Conservation (phyloP, 2,329 filamentous ascomycete species). For the Monosporascus ibericus region DNA sequence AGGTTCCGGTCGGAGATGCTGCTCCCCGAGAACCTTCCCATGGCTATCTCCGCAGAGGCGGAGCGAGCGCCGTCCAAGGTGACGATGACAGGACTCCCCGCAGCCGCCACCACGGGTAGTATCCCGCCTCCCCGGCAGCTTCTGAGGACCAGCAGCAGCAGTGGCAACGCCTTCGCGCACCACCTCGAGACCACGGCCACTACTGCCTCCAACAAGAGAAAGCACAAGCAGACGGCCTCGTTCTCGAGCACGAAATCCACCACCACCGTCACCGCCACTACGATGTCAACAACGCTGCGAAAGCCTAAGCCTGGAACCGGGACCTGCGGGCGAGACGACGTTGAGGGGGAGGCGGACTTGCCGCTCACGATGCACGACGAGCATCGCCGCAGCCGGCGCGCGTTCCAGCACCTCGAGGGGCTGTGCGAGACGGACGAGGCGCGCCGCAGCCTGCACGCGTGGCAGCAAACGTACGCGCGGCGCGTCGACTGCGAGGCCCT, state of each 20-base stretch:
- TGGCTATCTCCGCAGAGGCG: conserved; percentile 15
- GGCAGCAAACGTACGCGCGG: conserved; percentile 45
- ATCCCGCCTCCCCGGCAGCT: no score
- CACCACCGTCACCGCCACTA: no score
- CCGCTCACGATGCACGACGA: conserved; percentile 26
- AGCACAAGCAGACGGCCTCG: no score
- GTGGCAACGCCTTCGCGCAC: no score
- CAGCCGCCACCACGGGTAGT: conserved; percentile 1
- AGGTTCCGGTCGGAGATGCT: conserved; percentile 40
- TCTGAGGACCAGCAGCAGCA: no score
- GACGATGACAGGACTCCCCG: no score
- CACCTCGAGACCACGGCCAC: no score
- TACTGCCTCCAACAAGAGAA: no score
- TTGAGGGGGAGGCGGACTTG: not conserved
- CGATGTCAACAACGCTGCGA: no score
- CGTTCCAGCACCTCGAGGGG: conserved; percentile 40
- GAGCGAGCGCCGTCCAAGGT: conserved; percentile 4
- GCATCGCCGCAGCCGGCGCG: conserved; percentile 34
- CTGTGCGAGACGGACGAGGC: conserved; percentile 44
- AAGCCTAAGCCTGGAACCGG: no score
- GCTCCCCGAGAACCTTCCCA: conserved; percentile 17
- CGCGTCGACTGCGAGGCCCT: conserved; percentile 30
- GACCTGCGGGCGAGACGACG: not conserved
- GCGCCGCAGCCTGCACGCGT: conserved; percentile 38
- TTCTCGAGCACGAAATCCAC: no score